Percentiles rank a stretch among this genome's conserved stretches.
Evolutionary conservation across 495 filamentous ascomycete genomes (phyloP).

Genomic region (Oidiodendron maius): DNA sequence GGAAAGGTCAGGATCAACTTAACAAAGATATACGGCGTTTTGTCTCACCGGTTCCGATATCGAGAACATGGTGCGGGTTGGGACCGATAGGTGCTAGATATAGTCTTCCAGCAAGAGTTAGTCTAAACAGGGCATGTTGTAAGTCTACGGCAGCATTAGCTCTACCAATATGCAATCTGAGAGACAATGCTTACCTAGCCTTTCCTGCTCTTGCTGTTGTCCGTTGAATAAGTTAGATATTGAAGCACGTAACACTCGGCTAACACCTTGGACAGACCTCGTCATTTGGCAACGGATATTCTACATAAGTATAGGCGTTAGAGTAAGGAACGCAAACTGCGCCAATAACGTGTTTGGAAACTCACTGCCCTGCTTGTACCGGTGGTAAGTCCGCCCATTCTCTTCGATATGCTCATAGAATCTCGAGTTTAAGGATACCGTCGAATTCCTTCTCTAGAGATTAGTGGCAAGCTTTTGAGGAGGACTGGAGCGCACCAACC

Average conservation of each 20-base stretch:
- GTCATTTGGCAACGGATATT: constrained; percentile 22
- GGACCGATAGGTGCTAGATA: constrained; percentile 33
- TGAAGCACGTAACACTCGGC: background rate
- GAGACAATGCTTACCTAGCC: no score
- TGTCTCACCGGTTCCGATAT: background rate
- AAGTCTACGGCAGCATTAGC: constrained; percentile 16
- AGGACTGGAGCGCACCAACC: background rate
- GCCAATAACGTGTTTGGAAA: background rate
- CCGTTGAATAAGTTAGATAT: background rate
- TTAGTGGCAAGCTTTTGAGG: background rate
- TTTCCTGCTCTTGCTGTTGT: background rate
- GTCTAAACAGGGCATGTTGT: constrained; percentile 44
- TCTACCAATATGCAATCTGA: background rate
- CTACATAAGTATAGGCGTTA: constrained; percentile 4
- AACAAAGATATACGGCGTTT: no score
- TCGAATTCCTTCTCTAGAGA: background rate
- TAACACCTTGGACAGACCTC: constrained; percentile 4
- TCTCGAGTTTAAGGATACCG: constrained; percentile 19
- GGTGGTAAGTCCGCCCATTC: constrained; percentile 26
- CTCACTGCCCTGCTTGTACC: constrained; percentile 24
- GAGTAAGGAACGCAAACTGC: background rate
- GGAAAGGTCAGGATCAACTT: no score
- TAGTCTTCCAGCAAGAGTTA: constrained; percentile 38
- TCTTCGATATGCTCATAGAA: constrained; percentile 24
- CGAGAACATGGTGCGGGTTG: constrained; percentile 8